Conservation (phyloP, 192 early-diverging fungal genomes). For the Entomortierella chlamydospora region DNA sequence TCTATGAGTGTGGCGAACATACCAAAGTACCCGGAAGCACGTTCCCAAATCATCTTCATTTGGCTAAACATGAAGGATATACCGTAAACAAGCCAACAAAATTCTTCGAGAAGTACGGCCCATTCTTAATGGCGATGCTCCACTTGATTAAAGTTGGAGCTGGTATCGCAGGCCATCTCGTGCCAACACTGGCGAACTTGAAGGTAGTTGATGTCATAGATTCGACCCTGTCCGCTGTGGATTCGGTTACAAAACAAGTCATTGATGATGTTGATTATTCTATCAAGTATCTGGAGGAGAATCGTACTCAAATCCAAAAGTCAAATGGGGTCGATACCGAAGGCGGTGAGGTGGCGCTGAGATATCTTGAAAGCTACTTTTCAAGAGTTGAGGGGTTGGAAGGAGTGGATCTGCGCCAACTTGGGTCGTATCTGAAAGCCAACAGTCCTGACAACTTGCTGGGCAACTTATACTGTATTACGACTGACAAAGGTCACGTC, state of each 20-base stretch:
- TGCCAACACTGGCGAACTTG: no score
- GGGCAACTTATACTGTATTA: neutral
- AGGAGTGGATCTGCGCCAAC: slow-evolving; percentile 1
- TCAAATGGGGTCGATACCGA: neutral
- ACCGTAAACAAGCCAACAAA: neutral
- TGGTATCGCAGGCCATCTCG: neutral
- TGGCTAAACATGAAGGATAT: slow-evolving; percentile 7
- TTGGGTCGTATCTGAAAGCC: no score
- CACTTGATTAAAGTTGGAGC: neutral
- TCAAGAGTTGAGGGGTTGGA: neutral
- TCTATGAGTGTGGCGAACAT: neutral
- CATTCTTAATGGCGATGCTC: neutral
- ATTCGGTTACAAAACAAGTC: no score
- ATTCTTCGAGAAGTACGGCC: slow-evolving; percentile 9
- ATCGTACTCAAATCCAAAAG: neutral
- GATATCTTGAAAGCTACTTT: no score
- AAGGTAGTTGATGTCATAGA: no score
- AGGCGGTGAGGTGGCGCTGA: no score
- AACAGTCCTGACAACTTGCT: neutral
- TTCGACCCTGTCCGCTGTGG: no score
- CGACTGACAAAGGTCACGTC: no score
- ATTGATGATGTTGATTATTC: no score
- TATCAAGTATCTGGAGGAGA: no score
- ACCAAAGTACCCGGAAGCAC: neutral
- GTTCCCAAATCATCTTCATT: neutral